Evolutionary conservation across 2,329 filamentous ascomycete genomes (phyloP).

Genomic region (Stagonosporopsis tanaceti): DNA sequence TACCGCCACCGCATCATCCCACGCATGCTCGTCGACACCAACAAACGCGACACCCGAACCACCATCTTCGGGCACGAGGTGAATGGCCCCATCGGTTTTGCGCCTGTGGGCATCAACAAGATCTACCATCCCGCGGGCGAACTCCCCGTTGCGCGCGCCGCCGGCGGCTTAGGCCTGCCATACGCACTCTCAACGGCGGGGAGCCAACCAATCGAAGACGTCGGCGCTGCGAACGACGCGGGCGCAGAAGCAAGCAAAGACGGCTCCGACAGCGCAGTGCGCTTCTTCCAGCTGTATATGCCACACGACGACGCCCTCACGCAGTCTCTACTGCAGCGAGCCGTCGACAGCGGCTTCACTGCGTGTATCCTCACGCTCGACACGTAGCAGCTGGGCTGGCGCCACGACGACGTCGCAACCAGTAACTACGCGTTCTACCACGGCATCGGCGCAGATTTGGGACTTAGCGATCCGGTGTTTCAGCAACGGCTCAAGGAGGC

Average conservation of each 20-base stretch:
- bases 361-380: conserved; percentile 69
- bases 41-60: conserved; percentile 64
- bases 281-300: conserved; percentile 72
- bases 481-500: conserved; percentile 59
- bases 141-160: conserved; percentile 66
- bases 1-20: conserved; percentile 70
- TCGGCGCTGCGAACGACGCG: conserved; percentile 63
- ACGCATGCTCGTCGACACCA: conserved; percentile 67
- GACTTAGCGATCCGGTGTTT: conserved; percentile 67
- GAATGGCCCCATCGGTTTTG: conserved; percentile 69
- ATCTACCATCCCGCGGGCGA: conserved; percentile 69
- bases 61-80: conserved; percentile 68
- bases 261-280: conserved; percentile 37
- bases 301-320: conserved; percentile 69
- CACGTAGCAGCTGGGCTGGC: conserved; percentile 70
- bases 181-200: conserved; percentile 69
- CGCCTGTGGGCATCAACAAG: conserved; percentile 71
- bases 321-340: conserved; percentile 63
- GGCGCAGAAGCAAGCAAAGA: conserved; percentile 16
- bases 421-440: conserved; percentile 71
- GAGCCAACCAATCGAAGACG: conserved; percentile 64
- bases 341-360: conserved; percentile 62
- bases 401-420: conserved; percentile 64
- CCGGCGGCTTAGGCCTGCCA: conserved; percentile 65
- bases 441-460: conserved; percentile 66